Conservation (phyloP, 495 filamentous ascomycete genomes). For the Lepidopterella palustris region DNA sequence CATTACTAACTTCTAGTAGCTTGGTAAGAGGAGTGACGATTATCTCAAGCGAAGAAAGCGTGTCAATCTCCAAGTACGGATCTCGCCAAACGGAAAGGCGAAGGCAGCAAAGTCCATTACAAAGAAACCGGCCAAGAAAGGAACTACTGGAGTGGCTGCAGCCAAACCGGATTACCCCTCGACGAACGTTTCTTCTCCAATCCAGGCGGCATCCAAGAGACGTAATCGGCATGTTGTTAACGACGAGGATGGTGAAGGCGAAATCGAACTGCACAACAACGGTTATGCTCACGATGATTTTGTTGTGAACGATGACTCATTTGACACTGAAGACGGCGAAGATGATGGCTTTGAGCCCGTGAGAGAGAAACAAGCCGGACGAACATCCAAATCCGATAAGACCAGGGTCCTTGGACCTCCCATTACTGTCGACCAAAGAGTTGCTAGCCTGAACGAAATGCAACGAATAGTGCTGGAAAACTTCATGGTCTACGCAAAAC, state of each 20-base stretch:
- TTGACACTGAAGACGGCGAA: constrained; percentile 38
- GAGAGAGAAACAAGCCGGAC: constrained; percentile 38
- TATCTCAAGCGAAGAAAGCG: constrained; percentile 47
- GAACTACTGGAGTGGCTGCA: constrained; percentile 32
- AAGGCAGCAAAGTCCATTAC: constrained; percentile 37
- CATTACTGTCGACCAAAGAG: constrained; percentile 62
- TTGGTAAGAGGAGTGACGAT: constrained; percentile 48
- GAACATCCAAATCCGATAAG: constrained; percentile 29
- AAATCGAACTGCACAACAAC: constrained; percentile 27
- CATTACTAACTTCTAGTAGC: constrained; percentile 31
- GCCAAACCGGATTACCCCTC: constrained; percentile 50
- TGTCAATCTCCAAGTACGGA: constrained; percentile 54
- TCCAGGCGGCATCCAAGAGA: constrained; percentile 51
- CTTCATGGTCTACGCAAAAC: constrained; percentile 58
- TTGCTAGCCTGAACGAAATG: constrained; percentile 54
- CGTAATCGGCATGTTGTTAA: constrained; percentile 28
- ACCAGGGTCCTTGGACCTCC: constrained; percentile 53
- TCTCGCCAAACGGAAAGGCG: constrained; percentile 40
- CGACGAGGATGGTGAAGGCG: constrained; percentile 37
- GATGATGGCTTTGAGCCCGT: constrained; percentile 56
- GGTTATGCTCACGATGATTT: constrained; percentile 8
- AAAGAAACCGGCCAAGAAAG: constrained; percentile 29
- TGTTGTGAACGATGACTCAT: constrained; percentile 34
- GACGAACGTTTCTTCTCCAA: constrained; percentile 81
- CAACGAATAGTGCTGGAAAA: constrained; percentile 60